Base-by-base conservation (phyloP, 371 early-diverging fungal species). In the Mortierella sp. region DNA sequence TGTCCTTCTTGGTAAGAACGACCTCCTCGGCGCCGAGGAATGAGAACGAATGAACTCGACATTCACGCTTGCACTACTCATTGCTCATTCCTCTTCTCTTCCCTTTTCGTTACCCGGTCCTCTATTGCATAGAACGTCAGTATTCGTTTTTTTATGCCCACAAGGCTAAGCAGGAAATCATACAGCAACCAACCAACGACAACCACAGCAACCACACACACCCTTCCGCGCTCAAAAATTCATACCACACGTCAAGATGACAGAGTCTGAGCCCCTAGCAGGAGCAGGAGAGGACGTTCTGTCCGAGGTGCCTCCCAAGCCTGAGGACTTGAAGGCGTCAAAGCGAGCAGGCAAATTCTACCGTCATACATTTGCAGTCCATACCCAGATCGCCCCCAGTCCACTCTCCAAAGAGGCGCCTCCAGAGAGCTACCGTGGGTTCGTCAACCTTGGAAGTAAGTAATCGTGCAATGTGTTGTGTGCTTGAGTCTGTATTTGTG, bases 381-480 rank as follows among this genome's bases (percentile, higher is more conserved):
- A 95, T 84, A 92, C 92, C 9, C 75, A 88, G 37, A 87, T 86
- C 40, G 88, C 88, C n/a, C 92, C 93, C 5, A 94, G 94, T 19
- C 93, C 93, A 8, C 79, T 95, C 43, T 93, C 95, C n/a, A 94
- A 94, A 73, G 95, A 95, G 82, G 95, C 95, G 2, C 95, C 95
- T 0, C 94, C 94, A 34, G 95, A 93, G 78, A 93, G 93, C 80
- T 96, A 93, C 71, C 91, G 94, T 61, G 96, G 94, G 5, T 92
- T 94, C 74, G 83, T 94, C 55, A 90, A 92, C 55, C 81, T 94
- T 46, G 93, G 93, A 28, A 91, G 93, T 94, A 90, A 80, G 93
- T 87, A 19, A 5, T 31, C 53, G 21, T 26, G 16, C 34, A 61
- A 50, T 50, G 50, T 26, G 11, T 40, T 43, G 11, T 59, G 14